Conservation (phyloP, 2,329 filamentous ascomycete genomes). For the Stromatinia cepivora region DNA sequence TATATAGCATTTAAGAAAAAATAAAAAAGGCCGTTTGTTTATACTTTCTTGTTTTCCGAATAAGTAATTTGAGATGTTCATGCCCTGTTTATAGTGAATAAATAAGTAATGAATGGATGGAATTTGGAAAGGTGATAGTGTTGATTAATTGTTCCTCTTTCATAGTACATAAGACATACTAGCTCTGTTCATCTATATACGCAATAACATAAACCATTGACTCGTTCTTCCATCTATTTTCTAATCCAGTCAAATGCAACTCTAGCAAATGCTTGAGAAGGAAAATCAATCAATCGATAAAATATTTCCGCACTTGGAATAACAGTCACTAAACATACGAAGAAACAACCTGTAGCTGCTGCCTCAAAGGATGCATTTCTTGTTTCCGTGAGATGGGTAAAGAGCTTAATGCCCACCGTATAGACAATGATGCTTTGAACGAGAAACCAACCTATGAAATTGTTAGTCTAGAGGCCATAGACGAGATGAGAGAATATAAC, state of each 20-base stretch:
- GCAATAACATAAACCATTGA: background rate
- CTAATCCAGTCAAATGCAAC: slow-evolving; percentile 23
- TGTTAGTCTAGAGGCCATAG: background rate
- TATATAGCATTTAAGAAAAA: no score
- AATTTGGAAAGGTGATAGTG: background rate
- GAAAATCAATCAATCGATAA: slow-evolving; percentile 27
- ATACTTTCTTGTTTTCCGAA: no score
- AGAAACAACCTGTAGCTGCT: slow-evolving; percentile 19
- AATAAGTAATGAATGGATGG: no score
- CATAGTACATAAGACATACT: background rate
- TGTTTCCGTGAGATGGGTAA: slow-evolving; percentile 15
- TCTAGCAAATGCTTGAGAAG: slow-evolving; percentile 24
- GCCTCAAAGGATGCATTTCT: slow-evolving; percentile 4
- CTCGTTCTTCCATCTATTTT: background rate
- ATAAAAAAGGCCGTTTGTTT: no score
- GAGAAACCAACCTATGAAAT: slow-evolving; percentile 44
- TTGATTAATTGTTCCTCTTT: background rate
- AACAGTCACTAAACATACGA: slow-evolving; percentile 21
- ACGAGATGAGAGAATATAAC: slow-evolving; percentile 25
- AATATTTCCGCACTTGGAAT: slow-evolving; percentile 26
- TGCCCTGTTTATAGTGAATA: no score
- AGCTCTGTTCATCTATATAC: background rate
- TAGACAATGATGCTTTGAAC: slow-evolving; percentile 46
- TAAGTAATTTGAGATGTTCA: no score
- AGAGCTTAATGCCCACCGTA: slow-evolving; percentile 45